Evolutionary conservation across 2,329 filamentous ascomycete genomes (phyloP).

Genomic region (Neospermospora avenae): DNA sequence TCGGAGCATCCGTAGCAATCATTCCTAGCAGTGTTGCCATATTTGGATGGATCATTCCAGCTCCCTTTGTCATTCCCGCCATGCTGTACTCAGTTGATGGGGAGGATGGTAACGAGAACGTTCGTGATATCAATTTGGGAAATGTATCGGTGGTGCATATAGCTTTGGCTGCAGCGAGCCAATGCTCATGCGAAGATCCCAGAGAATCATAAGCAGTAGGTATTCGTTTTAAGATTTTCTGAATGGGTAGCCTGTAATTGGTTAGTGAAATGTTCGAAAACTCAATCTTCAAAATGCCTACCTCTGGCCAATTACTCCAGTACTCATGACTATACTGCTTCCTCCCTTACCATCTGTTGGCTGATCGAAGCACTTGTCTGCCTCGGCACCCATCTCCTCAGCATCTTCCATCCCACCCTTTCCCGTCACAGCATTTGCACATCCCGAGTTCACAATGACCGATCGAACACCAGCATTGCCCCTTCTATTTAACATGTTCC

Average conservation of each 20-base stretch:
- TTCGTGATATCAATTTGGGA: constrained; percentile 84
- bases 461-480: constrained; percentile 69
- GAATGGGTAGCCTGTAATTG: constrained; percentile 69
- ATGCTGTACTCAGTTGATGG: constrained; percentile 74
- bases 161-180: constrained; percentile 80
- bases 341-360: constrained; percentile 45
- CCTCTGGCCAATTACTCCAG: constrained; percentile 94
- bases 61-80: constrained; percentile 95
- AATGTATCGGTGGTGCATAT: constrained; percentile 99
- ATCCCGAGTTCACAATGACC: constrained; percentile 91
- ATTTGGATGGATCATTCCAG: constrained; percentile 98
- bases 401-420: constrained; percentile 88
- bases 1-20: constrained; percentile 84
- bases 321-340: constrained; percentile 94
- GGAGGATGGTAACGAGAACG: constrained; percentile 80
- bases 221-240: constrained; percentile 82
- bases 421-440: constrained; percentile 95
- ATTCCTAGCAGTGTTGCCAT: constrained; percentile 95
- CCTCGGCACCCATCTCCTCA: constrained; percentile 72
- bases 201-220: constrained; percentile 71
- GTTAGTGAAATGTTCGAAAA: constrained; percentile 11
- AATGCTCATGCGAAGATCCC: constrained; percentile 75
- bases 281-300: constrained; percentile 32
- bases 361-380: constrained; percentile 63
- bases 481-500: constrained; percentile 64